These are phyloP conservation scores for Lactarius hengduanensis DNA, from an alignment of 768 basidiomycete species.

Conservation along the genomic window DNA sequence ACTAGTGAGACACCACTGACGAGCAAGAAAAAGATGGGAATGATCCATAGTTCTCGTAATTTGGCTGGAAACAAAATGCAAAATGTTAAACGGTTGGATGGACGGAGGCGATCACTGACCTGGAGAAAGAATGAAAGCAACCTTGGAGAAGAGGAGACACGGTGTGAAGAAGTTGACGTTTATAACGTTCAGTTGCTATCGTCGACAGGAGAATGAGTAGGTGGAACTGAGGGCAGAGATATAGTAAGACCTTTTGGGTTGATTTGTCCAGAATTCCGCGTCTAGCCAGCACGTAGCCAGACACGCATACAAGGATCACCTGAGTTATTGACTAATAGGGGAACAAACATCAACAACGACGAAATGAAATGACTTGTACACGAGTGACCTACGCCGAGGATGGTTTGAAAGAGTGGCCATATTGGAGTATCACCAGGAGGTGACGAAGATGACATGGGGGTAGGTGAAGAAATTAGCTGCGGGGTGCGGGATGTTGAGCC, in stretches of 20 bases:
- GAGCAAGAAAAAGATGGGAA: slow-evolving; percentile 81
- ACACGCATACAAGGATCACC: slow-evolving; percentile 82
- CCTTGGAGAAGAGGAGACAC: slow-evolving; percentile 88
- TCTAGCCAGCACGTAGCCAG: slow-evolving; percentile 78
- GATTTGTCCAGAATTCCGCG: slow-evolving; percentile 83
- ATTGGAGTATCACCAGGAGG: slow-evolving; percentile 36
- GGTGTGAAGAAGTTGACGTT: slow-evolving; percentile 91
- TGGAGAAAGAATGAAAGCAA: slow-evolving; percentile 83
- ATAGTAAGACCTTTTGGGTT: slow-evolving; percentile 71
- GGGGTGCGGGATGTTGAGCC: background rate
- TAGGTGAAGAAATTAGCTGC: background rate
- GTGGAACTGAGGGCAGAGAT: background rate
- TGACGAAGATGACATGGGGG: slow-evolving; percentile 17
- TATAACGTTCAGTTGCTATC: slow-evolving; percentile 70
- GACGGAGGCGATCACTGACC: slow-evolving; percentile 40
- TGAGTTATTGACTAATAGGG: slow-evolving; percentile 73
- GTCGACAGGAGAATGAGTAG: background rate
- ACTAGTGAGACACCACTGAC: slow-evolving; percentile 70
- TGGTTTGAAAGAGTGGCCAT: slow-evolving; percentile 50
- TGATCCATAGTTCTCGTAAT: slow-evolving; percentile 78
- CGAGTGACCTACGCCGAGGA: slow-evolving; percentile 49
- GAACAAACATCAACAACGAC: background rate
- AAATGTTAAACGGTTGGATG: background rate
- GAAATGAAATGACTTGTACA: background rate
- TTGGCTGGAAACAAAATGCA: slow-evolving; percentile 47